Evolutionary conservation across 306 rosid species (phyloP).

Genomic region (Quercus dentata): DNA sequence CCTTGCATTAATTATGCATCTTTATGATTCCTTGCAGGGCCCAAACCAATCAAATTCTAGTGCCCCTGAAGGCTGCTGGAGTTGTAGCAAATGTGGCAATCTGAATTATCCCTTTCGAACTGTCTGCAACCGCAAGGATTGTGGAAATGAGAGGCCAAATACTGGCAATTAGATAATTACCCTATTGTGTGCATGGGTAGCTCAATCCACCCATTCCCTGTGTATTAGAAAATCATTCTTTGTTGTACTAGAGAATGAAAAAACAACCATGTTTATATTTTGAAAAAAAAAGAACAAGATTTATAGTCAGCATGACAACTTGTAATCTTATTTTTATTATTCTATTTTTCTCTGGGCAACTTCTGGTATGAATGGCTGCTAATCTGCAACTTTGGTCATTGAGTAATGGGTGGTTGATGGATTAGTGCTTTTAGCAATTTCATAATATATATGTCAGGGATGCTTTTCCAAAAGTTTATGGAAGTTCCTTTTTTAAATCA

Average conservation of each 20-base stretch:
- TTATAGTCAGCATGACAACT: background rate
- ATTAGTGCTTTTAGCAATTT: background rate
- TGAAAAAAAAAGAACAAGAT: background rate
- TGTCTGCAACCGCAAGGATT: slow-evolving; percentile 43
- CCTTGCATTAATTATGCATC: background rate
- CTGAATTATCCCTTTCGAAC: slow-evolving; percentile 46
- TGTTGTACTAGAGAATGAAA: background rate
- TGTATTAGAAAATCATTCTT: slow-evolving; percentile 8
- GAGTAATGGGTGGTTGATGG: background rate
- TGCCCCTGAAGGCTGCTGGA: slow-evolving; percentile 50
- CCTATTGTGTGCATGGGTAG: slow-evolving; percentile 6
- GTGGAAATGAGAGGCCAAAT: slow-evolving; percentile 40
- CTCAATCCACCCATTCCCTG: slow-evolving; percentile 12
- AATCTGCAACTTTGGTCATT: background rate
- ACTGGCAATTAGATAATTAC: slow-evolving; percentile 17
- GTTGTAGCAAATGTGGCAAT: slow-evolving; percentile 40
- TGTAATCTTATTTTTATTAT: background rate
- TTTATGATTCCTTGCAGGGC: slow-evolving; percentile 24
- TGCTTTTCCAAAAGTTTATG: no score
- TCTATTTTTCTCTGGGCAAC: no score
- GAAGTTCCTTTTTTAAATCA: no score
- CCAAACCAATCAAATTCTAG: slow-evolving; percentile 17
- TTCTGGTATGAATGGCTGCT: background rate
- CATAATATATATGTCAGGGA: no score
- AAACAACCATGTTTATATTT: background rate